Conservation (phyloP, 371 early-diverging fungal species). For the Apophysomyces trapeziformis region DNA sequence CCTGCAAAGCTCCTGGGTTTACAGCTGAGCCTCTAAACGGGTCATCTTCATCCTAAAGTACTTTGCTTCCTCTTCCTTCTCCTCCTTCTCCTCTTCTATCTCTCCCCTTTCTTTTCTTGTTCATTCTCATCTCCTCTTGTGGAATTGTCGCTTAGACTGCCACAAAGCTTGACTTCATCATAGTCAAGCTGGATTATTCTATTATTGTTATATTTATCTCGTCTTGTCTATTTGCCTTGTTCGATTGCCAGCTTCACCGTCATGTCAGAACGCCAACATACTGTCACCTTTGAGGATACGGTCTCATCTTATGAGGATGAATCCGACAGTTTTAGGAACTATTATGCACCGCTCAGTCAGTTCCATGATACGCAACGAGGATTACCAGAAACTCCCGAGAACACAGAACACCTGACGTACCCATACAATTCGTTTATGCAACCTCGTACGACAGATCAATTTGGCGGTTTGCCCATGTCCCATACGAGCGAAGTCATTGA, state of each 20-base stretch:
- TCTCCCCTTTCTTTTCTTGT: slow-evolving; percentile 4
- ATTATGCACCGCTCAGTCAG: slow-evolving; percentile 29
- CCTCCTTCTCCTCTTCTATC: slow-evolving; percentile 4
- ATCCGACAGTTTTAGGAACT: slow-evolving; percentile 28
- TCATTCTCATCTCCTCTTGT: slow-evolving; percentile 14
- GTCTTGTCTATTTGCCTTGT: not conserved
- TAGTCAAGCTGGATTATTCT: slow-evolving; percentile 18
- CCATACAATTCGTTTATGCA: not conserved
- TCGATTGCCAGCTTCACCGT: slow-evolving; percentile 10
- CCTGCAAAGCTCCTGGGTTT: not conserved
- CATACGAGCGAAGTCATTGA: slow-evolving; percentile 44
- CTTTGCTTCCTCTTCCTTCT: slow-evolving; percentile 1
- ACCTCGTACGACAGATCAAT: slow-evolving; percentile 10
- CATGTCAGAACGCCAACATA: slow-evolving; percentile 16
- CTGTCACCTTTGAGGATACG: slow-evolving; percentile 22
- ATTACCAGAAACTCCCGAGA: not conserved
- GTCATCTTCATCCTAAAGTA: not conserved
- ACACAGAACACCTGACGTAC: not conserved
- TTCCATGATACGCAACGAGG: slow-evolving; percentile 8
- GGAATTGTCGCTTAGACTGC: slow-evolving; percentile 26
- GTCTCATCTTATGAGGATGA: slow-evolving; percentile 26
- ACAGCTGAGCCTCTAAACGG: too few species aligned
- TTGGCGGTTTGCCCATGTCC: slow-evolving; percentile 7
- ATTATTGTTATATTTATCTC: not conserved
- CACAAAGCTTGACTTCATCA: slow-evolving; percentile 26